Evolutionary conservation across 192 early-diverging fungal species (phyloP), one percentile per base, ranked within the genome.

Genomic region (Coemansia sp.): DNA sequence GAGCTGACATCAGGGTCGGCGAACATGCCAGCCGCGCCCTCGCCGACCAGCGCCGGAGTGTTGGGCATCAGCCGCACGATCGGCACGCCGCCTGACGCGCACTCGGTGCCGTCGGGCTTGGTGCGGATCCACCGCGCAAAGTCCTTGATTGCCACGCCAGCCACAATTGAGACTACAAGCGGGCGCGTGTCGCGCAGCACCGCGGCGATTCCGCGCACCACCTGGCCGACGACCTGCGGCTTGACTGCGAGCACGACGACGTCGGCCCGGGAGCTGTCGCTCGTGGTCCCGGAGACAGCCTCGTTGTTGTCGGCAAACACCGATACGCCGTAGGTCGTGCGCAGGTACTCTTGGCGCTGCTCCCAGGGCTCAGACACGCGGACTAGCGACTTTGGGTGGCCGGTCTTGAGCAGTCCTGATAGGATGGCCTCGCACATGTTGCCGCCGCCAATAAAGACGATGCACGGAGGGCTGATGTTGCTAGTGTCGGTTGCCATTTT

Each of bases 391-490:
- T 86, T 62, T 2, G 89, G 87, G 75, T 90, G 91, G 11, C 92
- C 92, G 10, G 79, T 88, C 69, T 89, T 82, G 60, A 94, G 77
- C 37, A 98, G 86, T 25, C 96, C 96, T 14, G 91, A 94, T 39
- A 96, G 86, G 60, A 98, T 96, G 65, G 96, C 93, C 64, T 89
- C 88, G 42, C 93, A 94, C 96, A 98, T 98, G 77, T 98, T 95
- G 62, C 96, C 96, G 53, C 96, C 96, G 71, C 96, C 96, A 60
- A 93, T 91, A 73, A 93, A 91, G 58, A 83, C 79, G 37, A 93
- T 81, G 57, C 65, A 64, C 2, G 72, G 73, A 7, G 40, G 9
- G 36, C 14, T 64, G 32, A 40, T 31, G 36, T 25, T 42, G 57
- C 56, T 43, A 32, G 65, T 59, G 17, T 42, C 41, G 10, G 27